Base-by-base conservation (phyloP, 805 yeast species). In the Teunomyces aglyptinius region DNA sequence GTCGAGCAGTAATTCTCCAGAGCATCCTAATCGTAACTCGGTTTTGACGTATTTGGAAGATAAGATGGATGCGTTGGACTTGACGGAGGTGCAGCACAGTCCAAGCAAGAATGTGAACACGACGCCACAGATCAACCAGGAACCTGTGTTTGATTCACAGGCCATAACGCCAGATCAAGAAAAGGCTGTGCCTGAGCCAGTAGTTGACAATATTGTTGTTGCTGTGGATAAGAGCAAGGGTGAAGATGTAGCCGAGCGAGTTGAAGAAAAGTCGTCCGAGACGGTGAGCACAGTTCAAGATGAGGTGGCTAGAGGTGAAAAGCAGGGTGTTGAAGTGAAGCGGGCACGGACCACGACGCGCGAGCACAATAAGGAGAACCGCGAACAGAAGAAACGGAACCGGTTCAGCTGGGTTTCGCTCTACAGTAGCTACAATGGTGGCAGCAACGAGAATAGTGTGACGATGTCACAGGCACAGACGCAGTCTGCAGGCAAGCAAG, bases 1-100 rank as follows among this genome's bases (percentile, higher is more conserved):
- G 10, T 31, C 44, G 20, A 43, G 33, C 20, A 41, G 35, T 28
- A 32, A 16, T 20, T 52, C 56, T 6, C 56, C 56, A 28, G 60
- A 55, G 28, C 56, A 50, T 12, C 54, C 56, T 10, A 60, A 60
- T 55, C 56, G 73, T 24, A 69, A 68, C 49, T 65, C 73, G 1
- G 75, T 69, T 3, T 60, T 73, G 49, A 64, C 69, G 52, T 73
- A 71, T 48, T 61, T 73, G 52, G 78, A 73, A 46, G 77, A 71
- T 52, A 70, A 67, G 53, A 73, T 73, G 62, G 75, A 71, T 43
- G 60, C 65, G 4, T 57, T 72, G 47, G 76, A 71, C 42, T 59
- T 71, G 44, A 53, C 60, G 4, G 71, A 66, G 33, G 59, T 54
- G n/a, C 48, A 43, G 53, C 60, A 59, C 28, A 58, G 64, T 46